These are phyloP conservation scores for Epichloe bromicola DNA, from an alignment of 2,329 filamentous ascomycete genomes.

Conservation along the genomic window DNA sequence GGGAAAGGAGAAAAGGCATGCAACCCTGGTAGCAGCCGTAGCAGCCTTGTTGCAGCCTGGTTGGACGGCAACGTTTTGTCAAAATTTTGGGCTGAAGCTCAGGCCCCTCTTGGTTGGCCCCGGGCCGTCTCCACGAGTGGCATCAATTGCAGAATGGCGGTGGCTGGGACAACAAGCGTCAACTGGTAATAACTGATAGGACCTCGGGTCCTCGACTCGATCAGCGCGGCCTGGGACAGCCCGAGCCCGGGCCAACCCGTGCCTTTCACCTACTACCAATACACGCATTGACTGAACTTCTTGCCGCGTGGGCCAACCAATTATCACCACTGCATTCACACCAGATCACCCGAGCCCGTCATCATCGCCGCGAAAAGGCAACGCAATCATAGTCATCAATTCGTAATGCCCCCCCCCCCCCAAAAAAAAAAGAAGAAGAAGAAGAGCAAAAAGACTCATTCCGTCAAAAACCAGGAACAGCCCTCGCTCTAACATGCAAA, in stretches of 20 bases:
- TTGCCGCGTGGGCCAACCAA: background rate
- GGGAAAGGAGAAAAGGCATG: background rate
- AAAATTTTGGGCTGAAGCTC: conserved; percentile 7
- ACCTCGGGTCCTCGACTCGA: too few species aligned
- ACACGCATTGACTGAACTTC: background rate
- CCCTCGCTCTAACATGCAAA: conserved; percentile 52
- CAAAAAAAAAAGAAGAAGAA: too few species aligned
- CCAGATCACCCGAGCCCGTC: background rate
- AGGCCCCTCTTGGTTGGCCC: background rate
- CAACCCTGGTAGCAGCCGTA: background rate
- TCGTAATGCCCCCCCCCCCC: too few species aligned
- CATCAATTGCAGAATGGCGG: background rate
- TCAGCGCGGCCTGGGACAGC: too few species aligned
- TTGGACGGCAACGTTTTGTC: conserved; percentile 5
- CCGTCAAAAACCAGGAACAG: conserved; percentile 34
- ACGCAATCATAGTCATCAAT: too few species aligned
- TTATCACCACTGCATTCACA: background rate
- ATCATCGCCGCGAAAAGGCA: too few species aligned
- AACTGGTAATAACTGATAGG: too few species aligned
- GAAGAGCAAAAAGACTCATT: background rate
- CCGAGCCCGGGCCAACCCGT: too few species aligned
- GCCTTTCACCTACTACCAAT: too few species aligned
- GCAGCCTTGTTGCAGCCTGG: background rate
- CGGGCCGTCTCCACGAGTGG: background rate
- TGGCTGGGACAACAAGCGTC: conserved; percentile 2